phyloP scores from a whole-genome alignment of 148 eudicot genomes.

The Dysphania ambrosioides region DNA sequence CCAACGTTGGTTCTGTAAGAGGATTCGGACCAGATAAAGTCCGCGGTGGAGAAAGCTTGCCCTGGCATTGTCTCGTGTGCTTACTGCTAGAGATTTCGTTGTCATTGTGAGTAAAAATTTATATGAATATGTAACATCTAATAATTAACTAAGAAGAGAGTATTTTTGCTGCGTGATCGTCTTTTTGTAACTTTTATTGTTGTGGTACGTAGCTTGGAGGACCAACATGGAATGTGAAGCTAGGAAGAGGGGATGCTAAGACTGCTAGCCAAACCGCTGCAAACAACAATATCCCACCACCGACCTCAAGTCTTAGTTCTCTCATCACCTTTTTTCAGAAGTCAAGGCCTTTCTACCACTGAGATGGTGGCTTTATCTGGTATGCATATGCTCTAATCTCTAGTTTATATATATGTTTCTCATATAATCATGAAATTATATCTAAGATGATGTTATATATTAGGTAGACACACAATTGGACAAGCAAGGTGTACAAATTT shows the following conservation, averaged over 20 bases:
- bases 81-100: constrained; percentile 25
- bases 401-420: not conserved
- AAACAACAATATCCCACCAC: constrained; percentile 34
- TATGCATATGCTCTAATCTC: not conserved
- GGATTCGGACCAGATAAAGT: not conserved
- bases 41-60: not conserved
- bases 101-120: constrained; percentile 24
- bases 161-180: not conserved
- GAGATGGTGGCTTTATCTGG: constrained; percentile 54
- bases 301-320: constrained; percentile 33
- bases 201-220: constrained; percentile 36
- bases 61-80: not conserved
- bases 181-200: not conserved
- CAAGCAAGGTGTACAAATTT: constrained; percentile 56
- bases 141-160: no score
- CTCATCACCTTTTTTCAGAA: constrained; percentile 36
- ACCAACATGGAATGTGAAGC: constrained; percentile 39
- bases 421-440: no score
- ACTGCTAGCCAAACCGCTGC: constrained; percentile 37
- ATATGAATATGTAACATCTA: not conserved
- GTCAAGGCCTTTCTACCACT: constrained; percentile 37
- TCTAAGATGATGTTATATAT: not conserved
- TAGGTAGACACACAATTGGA: constrained; percentile 58
- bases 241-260: constrained; percentile 44
- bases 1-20: not conserved